A percentile compares a stretch with the other conserved stretches of the same genome.
These are phyloP conservation scores for Diaporthe citriasiana DNA, from an alignment of 2,329 filamentous ascomycete species.

Conservation along the genomic window DNA sequence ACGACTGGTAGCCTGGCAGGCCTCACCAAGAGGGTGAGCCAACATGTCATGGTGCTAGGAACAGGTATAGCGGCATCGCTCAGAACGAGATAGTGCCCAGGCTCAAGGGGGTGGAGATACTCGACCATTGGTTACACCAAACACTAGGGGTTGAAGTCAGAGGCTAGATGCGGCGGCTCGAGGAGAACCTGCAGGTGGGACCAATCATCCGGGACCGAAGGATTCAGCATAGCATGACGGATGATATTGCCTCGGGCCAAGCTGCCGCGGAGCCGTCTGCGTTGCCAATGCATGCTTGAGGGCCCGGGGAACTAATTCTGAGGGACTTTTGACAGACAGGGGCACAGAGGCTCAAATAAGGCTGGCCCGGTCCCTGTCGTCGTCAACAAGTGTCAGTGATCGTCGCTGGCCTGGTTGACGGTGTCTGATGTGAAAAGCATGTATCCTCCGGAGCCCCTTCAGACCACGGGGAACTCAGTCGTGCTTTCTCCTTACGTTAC, in stretches of 20 bases:
- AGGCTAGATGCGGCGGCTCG: conserved; percentile 30
- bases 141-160: conserved; percentile 7
- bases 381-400: not conserved
- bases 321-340: conserved; percentile 8
- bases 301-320: too few relatives aligned
- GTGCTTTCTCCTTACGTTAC: too few relatives aligned
- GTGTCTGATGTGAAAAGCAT: not conserved
- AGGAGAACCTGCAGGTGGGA: conserved; percentile 3
- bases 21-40: not conserved
- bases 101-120: not conserved
- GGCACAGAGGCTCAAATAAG: conserved; percentile 30
- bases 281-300: not conserved
- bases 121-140: conserved; percentile 19
- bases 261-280: conserved; percentile 20
- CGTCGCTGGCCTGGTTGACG: not conserved
- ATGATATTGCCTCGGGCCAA: conserved; percentile 15
- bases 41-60: not conserved
- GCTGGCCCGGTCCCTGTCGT: not conserved
- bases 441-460: not conserved
- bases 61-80: conserved; percentile 29
- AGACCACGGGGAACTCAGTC: not conserved
- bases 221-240: conserved; percentile 28
- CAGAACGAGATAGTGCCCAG: conserved; percentile 35
- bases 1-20: not conserved
- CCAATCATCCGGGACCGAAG: conserved; percentile 21